These are phyloP conservation scores for Blastobotrys illinoisensis DNA, from an alignment of 1,139 yeast species.

Conservation along the genomic window DNA sequence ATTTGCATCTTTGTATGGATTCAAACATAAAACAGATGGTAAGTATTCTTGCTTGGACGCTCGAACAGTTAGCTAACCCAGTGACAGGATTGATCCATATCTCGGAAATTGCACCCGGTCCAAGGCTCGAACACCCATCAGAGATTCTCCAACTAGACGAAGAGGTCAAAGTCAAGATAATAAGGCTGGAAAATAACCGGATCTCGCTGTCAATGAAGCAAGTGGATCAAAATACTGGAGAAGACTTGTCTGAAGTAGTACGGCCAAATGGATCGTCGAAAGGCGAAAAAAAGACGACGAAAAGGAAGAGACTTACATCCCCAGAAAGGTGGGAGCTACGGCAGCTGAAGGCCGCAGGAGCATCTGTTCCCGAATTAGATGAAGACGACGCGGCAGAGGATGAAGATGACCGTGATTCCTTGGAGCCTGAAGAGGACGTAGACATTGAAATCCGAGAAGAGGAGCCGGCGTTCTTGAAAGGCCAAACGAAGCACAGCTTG, in stretches of 20 bases:
- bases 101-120: conserved; percentile 50
- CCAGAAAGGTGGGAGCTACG: conserved; percentile 90
- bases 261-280: not conserved
- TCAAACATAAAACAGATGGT: conserved; percentile 44
- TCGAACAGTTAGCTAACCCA: too few species aligned
- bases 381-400: conserved; percentile 39
- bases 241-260: conserved; percentile 28
- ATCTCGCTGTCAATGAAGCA: conserved; percentile 65
- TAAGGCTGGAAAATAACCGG: conserved; percentile 39
- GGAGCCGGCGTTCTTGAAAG: conserved; percentile 69
- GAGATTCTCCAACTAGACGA: conserved; percentile 57
- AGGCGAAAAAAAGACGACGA: conserved; percentile 2
- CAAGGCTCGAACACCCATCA: conserved; percentile 50
- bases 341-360: conserved; percentile 79
- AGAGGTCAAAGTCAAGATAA: conserved; percentile 59
- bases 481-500: conserved; percentile 42
- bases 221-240: conserved; percentile 69
- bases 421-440: conserved; percentile 50
- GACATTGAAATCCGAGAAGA: conserved; percentile 69
- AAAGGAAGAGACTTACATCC: conserved; percentile 55
- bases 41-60: conserved; percentile 3
- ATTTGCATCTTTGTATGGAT: conserved; percentile 50
- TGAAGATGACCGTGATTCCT: conserved; percentile 29
- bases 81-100: conserved; percentile 58
- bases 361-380: conserved; percentile 65